Evolutionary conservation across 805 yeast species (phyloP), one percentile per base, ranked within the genome.

Genomic region (Lipomyces orientalis): DNA sequence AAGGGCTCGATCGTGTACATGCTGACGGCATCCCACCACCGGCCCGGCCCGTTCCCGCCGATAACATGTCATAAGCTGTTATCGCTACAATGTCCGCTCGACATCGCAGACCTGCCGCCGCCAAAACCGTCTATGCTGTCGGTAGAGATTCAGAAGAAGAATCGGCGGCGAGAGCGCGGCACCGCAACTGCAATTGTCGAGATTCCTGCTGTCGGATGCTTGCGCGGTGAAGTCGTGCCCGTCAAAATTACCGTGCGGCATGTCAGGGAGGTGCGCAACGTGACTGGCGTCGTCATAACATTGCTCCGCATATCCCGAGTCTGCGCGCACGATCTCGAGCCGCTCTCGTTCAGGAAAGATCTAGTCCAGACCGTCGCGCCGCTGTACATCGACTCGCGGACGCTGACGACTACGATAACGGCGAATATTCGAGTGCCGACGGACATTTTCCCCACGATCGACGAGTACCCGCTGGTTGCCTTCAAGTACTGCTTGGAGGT

Each of bases 401-500:
- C 89, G 0, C 80, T 87, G 52, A 78, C 82, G 19, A 83, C 88
- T 54, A 88, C 85, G 43, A 81, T 89, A 9, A 85, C 85, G 39
- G 86, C 93, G 0, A 84, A 86, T 54, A 78, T 93, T 25, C 82
- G 88, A 69, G 88, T 93, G 0, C 97, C 98, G 0, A 86, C 90
- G 0, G 97, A 93, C 73, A 88, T 90, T 0, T 91, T 93, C 75
- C 96, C 97, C 0, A 90, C 97, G 0, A 90, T 91, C 14, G 83
- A 86, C 19, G 90, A 90, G 0, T 85, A 90, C 61, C 87, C 86
- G 1, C 79, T 88, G 59, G 91, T 92, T 8, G 84, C 92, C 2
- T 93, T 93, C 77, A 94, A 90, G 75, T 93, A 93, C 76, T 90
- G 89, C 75, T 80, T 93, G 16, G 98, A 93, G 76, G 93, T 90